Base-by-base conservation (phyloP, 2,329 filamentous ascomycete species). In the Cadophora gregata region DNA sequence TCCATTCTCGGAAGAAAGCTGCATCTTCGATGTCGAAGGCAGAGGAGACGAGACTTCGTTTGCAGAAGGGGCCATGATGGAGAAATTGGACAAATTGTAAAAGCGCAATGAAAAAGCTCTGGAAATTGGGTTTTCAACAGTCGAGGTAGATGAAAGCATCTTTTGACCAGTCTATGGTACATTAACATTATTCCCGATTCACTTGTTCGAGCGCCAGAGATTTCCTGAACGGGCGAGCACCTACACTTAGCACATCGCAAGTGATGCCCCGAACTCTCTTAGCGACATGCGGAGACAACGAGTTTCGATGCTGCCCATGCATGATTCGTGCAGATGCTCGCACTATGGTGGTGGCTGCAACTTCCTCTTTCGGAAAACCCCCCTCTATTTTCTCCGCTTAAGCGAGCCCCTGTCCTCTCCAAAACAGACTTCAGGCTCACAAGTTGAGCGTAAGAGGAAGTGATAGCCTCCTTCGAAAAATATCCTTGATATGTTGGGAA, bases 1-100 rank as follows among this genome's bases (percentile, higher is more conserved):
- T 27, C 29, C 42, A 47, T 4, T 10, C 3, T 55, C 27, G 27
- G 51, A 55, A 21, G 29, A 55, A 7, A 55, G 51, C 27, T 55
- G 27, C 14, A 3, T 33, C 51, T 55, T 55, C 25, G 51, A 55
- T n/a, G 33, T 55, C 7, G 1, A 1, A n/a, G 51, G 27, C 8
- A 33, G 51, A n/a, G 51, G 33, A n/a, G 51, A 55, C 29, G 27
- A n/a, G 2, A 33, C 27, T 55, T 55, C 51, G 16, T 3, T 7
- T 33, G 51, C 51, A 7, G 51, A 55, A 14, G 51, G 51, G n/a
- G 51, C 51, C 51, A 55, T 55, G 51, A 33, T 55, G 51, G 10
- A 19, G 21, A 7, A 33, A 31, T 21, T 55, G 29, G 4, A 33
- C 29, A 1, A n/a, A 53, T 33, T 31, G 25, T 53, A 25, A 25